These are phyloP conservation scores for Sanghuangporus weigelae DNA, from an alignment of 1,284 basidiomycete species.

Conservation along the genomic window DNA sequence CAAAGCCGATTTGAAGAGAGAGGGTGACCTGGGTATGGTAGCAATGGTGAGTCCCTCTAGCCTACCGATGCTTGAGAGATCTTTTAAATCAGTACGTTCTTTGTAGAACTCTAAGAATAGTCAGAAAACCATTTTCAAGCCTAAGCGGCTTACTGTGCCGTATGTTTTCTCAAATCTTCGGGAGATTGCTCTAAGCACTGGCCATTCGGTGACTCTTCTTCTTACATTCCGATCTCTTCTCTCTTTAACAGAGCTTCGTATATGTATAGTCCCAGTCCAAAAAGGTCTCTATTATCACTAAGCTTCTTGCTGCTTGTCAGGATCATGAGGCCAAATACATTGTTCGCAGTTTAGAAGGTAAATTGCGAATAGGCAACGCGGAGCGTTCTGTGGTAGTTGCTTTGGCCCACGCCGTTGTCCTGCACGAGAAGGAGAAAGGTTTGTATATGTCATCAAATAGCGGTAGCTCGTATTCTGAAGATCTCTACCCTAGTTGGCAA, in stretches of 20 bases:
- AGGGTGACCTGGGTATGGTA: constrained; percentile 93
- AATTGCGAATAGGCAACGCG: constrained; percentile 95
- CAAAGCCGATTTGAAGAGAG: constrained; percentile 90
- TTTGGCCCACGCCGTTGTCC: constrained; percentile 79
- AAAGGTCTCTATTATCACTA: constrained; percentile 95
- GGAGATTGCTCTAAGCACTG: constrained; percentile 82
- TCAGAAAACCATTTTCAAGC: constrained; percentile 94
- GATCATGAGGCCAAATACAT: constrained; percentile 92
- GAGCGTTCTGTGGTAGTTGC: constrained; percentile 91
- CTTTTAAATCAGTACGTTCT: background rate
- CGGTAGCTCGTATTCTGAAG: constrained; percentile 9
- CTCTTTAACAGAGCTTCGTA: constrained; percentile 1
- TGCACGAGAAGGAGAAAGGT: constrained; percentile 73
- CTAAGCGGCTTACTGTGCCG: constrained; percentile 84
- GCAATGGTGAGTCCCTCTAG: constrained; percentile 68
- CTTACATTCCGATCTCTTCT: background rate
- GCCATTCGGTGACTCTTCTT: constrained; percentile 61
- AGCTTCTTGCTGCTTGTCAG: constrained; percentile 89
- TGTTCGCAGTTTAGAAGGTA: constrained; percentile 93
- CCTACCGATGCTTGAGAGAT: background rate
- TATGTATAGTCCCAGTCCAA: constrained; percentile 78
- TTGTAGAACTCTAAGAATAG: constrained; percentile 91
- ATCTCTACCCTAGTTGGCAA: constrained; percentile 47
- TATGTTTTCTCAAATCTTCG: constrained; percentile 83
- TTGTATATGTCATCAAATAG: constrained; percentile 20